Base-by-base conservation (phyloP, 2,329 filamentous ascomycete genomes). In the Beauveria sp. region DNA sequence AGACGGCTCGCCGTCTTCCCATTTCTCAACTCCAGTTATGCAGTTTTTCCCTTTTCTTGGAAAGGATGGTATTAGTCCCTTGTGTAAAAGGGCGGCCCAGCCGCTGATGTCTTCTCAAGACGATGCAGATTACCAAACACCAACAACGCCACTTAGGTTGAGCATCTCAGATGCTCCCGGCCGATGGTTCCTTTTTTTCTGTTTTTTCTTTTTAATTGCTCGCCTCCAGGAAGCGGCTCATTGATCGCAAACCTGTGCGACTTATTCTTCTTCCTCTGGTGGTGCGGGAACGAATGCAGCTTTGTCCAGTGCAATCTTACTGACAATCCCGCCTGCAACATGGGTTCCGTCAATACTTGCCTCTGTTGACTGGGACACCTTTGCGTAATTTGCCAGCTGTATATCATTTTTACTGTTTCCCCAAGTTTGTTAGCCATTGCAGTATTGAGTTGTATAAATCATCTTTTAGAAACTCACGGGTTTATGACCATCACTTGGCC, bases 401-500 rank as follows among this genome's bases (percentile, higher is more conserved):
- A 44, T 0, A 5, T 62, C 24, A 28, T 16, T 61, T 12, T 5
- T 10, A 3, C 62, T 63, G 30, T 48, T 7, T 28, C 5, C 30
- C n/a, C 34, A 37, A 37, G 4, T 9, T 26, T 2, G 24, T 55
- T 34, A 55, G 52, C 51, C 51, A 9, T 41, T 9, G 12, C 3
- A 2, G 2, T 5, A 26, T 7, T 14, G 0, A 34, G 12, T 3
- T 2, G n/a, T 20, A 44, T 20, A 44, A 6, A 47, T 12, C 0
- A 14, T 47, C 20, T 14, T 24, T 8, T 24, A 14, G 16, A 28
- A 18, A 66, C 73, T 63, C 61, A 76, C 74, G 77, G 76, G 62
- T 83, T 83, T 44, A 83, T 75, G 6, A 80, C 74, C 70, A 80
- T 76, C 30, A 79, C 75, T 72, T 82, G 81, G 8, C 80, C 80